Conservation (phyloP, 768 basidiomycete genomes). For the Podaxis sp. region DNA sequence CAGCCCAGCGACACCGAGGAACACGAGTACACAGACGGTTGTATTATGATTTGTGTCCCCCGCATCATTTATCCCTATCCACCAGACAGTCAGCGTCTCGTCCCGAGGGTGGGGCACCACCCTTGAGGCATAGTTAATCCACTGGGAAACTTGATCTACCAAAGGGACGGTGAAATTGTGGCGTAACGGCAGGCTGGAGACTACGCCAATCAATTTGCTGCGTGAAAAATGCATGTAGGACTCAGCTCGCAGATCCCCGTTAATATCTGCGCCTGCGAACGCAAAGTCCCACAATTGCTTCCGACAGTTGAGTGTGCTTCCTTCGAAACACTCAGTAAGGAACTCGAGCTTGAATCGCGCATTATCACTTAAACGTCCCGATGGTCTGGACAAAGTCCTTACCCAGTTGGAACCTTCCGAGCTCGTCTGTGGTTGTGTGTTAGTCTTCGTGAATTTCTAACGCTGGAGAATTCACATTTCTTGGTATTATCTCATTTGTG, state of each 20-base stretch:
- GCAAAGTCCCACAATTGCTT: conserved; percentile 54
- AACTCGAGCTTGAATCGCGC: conserved; percentile 38
- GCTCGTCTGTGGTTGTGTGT: conserved; percentile 34
- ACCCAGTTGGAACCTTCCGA: conserved; percentile 55
- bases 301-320: conserved; percentile 35
- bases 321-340: conserved; percentile 46
- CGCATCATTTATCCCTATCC: conserved; percentile 59
- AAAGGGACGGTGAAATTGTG: conserved; percentile 43
- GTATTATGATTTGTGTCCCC: conserved; percentile 42
- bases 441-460: neutral
- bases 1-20: neutral
- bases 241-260: conserved; percentile 28
- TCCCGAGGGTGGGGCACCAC: conserved; percentile 38
- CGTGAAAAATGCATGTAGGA: neutral
- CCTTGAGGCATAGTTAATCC: conserved; percentile 36
- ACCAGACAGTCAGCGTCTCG: conserved; percentile 48
- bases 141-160: conserved; percentile 47
- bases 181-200: conserved; percentile 38
- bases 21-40: conserved; percentile 19
- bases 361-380: neutral
- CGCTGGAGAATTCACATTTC: conserved; percentile 28
- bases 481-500: conserved; percentile 38
- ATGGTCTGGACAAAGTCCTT: neutral
- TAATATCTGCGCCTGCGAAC: conserved; percentile 49
- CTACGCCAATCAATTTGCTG: neutral